Conservation (phyloP, 2,329 filamentous ascomycete species). For the Microsporum canis region DNA sequence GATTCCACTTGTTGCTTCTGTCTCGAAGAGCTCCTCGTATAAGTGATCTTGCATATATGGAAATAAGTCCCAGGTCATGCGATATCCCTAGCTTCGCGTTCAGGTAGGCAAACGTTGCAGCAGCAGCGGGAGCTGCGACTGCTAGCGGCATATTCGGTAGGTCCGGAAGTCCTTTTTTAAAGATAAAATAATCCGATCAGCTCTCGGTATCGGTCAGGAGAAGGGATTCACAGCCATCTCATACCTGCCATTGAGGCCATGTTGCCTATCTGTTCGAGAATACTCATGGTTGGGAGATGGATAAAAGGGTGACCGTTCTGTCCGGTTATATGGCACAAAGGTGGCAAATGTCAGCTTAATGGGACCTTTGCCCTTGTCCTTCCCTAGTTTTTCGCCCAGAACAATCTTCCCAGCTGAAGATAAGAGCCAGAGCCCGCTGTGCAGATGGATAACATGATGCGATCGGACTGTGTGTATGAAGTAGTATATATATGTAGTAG, state of each 20-base stretch:
- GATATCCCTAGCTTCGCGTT: slow-evolving; percentile 58
- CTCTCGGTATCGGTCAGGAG: neutral
- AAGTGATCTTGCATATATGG: slow-evolving; percentile 39
- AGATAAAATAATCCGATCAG: neutral
- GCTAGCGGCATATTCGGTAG: slow-evolving; percentile 16
- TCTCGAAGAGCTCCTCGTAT: slow-evolving; percentile 39
- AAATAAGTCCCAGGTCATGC: slow-evolving; percentile 55
- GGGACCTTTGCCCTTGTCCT: too few relatives aligned
- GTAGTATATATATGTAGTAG: neutral
- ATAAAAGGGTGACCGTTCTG: neutral
- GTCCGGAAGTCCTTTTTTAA: neutral
- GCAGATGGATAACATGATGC: neutral
- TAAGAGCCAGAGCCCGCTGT: too few relatives aligned
- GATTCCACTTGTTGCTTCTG: slow-evolving; percentile 50
- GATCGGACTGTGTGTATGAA: neutral
- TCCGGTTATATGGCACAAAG: neutral
- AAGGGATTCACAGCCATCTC: neutral
- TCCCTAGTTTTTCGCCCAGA: neutral
- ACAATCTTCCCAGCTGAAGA: neutral
- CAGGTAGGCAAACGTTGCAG: slow-evolving; percentile 62
- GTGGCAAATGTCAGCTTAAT: too few relatives aligned
- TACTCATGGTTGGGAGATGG: neutral
- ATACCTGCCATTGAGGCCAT: slow-evolving; percentile 1
- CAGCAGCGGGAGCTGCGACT: slow-evolving; percentile 48
- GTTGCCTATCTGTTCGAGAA: neutral